These are phyloP conservation scores for Hypomyces perniciosus DNA, from an alignment of 2,329 filamentous ascomycete genomes.

Conservation along the genomic window DNA sequence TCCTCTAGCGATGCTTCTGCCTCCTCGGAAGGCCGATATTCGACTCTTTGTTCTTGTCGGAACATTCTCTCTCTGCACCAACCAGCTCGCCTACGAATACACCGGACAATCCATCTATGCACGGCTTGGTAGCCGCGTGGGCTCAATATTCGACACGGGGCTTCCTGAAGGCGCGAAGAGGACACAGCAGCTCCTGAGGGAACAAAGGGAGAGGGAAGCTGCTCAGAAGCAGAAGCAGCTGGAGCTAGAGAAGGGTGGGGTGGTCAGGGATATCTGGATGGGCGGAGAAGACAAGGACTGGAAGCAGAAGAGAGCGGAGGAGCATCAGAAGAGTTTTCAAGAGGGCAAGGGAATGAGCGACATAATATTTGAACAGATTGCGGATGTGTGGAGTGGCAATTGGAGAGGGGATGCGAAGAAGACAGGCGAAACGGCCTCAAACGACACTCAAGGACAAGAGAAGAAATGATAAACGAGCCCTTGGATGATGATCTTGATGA, in stretches of 20 bases:
- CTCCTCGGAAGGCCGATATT: conserved; percentile 46
- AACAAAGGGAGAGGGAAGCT: conserved; percentile 38
- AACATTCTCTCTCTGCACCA: conserved; percentile 46
- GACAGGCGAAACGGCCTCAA: conserved; percentile 17
- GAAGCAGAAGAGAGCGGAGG: conserved; percentile 45
- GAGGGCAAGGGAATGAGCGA: conserved; percentile 52
- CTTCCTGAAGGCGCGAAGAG: conserved; percentile 51
- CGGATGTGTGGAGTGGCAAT: conserved; percentile 44
- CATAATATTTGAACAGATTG: conserved; percentile 51
- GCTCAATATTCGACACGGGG: conserved; percentile 42
- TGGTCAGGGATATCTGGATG: conserved; percentile 51
- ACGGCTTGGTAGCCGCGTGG: conserved; percentile 40
- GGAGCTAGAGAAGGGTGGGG: conserved; percentile 27
- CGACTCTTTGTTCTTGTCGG: conserved; percentile 45
- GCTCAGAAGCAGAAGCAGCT: conserved; percentile 21
- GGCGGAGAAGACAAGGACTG: conserved; percentile 50
- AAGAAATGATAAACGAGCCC: conserved; percentile 8
- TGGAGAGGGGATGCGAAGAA: conserved; percentile 27
- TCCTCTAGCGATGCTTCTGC: conserved; percentile 43
- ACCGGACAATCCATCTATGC: conserved; percentile 47
- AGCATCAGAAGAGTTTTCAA: conserved; percentile 47
- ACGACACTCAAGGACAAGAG: conserved; percentile 18
- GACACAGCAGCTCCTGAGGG: conserved; percentile 41
- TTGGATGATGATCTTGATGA: background rate
- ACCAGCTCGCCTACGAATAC: conserved; percentile 52